These are phyloP conservation scores for Botrytis porri DNA, from an alignment of 2,329 filamentous ascomycete species.

Conservation along the genomic window DNA sequence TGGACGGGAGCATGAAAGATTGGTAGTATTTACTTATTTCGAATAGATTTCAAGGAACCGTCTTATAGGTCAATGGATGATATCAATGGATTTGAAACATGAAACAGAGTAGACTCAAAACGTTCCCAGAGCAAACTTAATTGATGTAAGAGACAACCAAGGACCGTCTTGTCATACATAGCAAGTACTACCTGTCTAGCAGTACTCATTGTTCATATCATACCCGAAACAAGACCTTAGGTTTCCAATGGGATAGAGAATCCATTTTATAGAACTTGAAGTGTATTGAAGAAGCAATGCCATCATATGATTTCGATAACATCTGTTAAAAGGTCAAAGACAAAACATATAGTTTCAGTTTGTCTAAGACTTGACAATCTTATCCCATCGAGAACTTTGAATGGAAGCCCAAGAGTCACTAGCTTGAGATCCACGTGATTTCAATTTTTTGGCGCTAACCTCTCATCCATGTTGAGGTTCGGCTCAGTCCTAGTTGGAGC, in stretches of 20 bases:
- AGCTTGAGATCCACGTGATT: constrained; percentile 9
- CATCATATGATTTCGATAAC: background rate
- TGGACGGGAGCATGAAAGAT: background rate
- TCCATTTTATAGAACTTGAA: background rate
- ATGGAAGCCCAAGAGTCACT: background rate
- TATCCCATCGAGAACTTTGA: background rate
- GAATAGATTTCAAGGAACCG: background rate
- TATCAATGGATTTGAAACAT: background rate
- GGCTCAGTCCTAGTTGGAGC: constrained; percentile 13
- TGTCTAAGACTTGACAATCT: background rate
- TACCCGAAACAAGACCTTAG: background rate
- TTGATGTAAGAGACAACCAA: background rate
- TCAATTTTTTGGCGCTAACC: background rate
- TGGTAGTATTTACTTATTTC: background rate
- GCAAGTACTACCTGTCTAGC: background rate
- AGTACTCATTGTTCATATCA: constrained; percentile 2
- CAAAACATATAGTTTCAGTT: background rate
- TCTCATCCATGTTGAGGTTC: constrained; percentile 20
- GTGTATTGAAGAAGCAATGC: background rate
- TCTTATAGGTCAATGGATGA: background rate
- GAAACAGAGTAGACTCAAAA: background rate
- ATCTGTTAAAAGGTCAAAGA: background rate
- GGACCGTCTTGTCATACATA: background rate
- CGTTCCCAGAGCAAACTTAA: background rate
- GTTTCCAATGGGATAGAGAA: background rate